Conservation (phyloP, 805 yeast genomes). For the Suhomyces sp. region DNA sequence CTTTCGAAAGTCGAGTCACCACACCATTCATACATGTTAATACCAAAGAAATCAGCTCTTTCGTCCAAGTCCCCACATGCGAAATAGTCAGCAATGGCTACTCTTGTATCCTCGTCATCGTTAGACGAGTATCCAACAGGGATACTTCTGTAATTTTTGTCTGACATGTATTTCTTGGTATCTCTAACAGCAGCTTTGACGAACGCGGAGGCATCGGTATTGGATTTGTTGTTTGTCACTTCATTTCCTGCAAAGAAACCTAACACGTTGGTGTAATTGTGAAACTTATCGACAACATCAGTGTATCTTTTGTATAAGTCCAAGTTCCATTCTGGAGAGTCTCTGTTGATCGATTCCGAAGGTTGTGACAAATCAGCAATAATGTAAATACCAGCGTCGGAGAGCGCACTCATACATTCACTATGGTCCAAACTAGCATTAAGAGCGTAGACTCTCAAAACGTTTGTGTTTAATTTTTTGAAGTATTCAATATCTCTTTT, state of each 20-base stretch:
- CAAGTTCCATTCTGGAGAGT: constrained; percentile 74
- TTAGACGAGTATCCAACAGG: constrained; percentile 95
- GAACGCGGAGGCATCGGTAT: constrained; percentile 87
- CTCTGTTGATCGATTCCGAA: constrained; percentile 69
- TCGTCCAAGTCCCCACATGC: constrained; percentile 70
- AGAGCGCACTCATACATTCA: constrained; percentile 38
- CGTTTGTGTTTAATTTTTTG: constrained; percentile 37
- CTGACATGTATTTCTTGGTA: constrained; percentile 68
- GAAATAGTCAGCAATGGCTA: constrained; percentile 77
- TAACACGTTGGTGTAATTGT: constrained; percentile 72
- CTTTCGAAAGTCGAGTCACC: constrained; percentile 54
- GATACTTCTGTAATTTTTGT: constrained; percentile 64
- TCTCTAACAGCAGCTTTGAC: constrained; percentile 97
- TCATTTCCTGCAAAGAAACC: constrained; percentile 99
- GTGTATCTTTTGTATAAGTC: constrained; percentile 74
- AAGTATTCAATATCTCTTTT: constrained; percentile 42
- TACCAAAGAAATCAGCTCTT: constrained; percentile 76
- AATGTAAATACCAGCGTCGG: constrained; percentile 43
- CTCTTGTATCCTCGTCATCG: constrained; percentile 82
- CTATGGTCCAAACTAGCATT: constrained; percentile 37
- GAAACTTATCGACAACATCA: constrained; percentile 75
- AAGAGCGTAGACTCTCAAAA: constrained; percentile 43
- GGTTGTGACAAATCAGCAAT: constrained; percentile 63
- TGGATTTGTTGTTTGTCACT: constrained; percentile 79
- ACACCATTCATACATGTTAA: constrained; percentile 89